Conservation (phyloP, 2,329 filamentous ascomycete species). For the Xylaria sp. region DNA sequence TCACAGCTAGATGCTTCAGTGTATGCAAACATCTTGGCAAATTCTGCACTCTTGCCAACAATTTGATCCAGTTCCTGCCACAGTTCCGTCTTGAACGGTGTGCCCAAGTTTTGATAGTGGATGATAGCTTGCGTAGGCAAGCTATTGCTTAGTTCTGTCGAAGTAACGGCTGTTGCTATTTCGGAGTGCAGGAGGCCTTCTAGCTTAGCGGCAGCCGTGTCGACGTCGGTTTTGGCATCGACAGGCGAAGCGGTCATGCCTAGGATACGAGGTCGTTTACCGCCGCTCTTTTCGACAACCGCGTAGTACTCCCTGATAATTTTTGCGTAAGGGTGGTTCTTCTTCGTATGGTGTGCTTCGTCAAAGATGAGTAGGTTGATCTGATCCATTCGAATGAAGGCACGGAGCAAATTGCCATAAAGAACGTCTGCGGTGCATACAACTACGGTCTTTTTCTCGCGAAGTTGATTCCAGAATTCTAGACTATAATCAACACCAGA, state of each 20-base stretch:
- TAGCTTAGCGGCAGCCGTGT: constrained; percentile 63
- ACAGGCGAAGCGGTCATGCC: constrained; percentile 97
- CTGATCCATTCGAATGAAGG: constrained; percentile 71
- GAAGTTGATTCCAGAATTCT: constrained; percentile 48
- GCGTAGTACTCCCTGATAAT: constrained; percentile 85
- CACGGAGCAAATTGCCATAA: constrained; percentile 68
- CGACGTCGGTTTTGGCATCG: constrained; percentile 71
- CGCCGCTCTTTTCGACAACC: constrained; percentile 39
- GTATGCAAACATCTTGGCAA: constrained; percentile 55
- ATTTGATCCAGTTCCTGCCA: constrained; percentile 49
- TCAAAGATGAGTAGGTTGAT: constrained; percentile 93
- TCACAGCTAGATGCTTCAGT: constrained; percentile 56
- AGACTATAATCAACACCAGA: constrained; percentile 37
- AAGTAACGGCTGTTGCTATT: constrained; percentile 66
- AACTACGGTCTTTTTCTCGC: constrained; percentile 68
- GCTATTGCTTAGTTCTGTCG: constrained; percentile 50
- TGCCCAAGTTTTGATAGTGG: constrained; percentile 44
- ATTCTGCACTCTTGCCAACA: constrained; percentile 38
- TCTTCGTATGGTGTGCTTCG: constrained; percentile 94
- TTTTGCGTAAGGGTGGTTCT: constrained; percentile 81
- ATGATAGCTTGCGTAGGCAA: constrained; percentile 56
- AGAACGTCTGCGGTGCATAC: constrained; percentile 91
- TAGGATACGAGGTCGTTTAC: constrained; percentile 67
- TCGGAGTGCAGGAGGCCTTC: constrained; percentile 73
- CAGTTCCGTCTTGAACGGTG: constrained; percentile 59